Conservation (phyloP, 306 rosid species). For the Castanea mollissima region DNA sequence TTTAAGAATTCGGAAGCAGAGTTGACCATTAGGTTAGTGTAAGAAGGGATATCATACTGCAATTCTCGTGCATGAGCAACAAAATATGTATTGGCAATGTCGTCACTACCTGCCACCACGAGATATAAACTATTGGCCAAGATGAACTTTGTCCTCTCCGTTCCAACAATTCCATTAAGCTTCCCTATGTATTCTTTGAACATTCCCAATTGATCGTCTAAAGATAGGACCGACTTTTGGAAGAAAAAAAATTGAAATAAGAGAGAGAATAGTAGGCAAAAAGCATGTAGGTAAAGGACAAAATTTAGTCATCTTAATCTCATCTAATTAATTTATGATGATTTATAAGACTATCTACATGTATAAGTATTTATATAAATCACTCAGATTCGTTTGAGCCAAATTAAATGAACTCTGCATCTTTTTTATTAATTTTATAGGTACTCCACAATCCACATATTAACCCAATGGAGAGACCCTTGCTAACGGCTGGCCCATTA, state of each 20-base stretch:
- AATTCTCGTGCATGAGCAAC: conserved; percentile 34
- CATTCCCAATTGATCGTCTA: conserved; percentile 42
- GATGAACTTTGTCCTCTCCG: conserved; percentile 45
- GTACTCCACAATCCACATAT: too few relatives aligned
- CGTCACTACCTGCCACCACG: conserved; percentile 75
- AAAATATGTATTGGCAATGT: conserved; percentile 73
- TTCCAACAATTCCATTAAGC: conserved; percentile 51
- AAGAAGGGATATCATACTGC: conserved; percentile 60
- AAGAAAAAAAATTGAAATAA: background rate
- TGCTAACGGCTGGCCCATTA: too few relatives aligned
- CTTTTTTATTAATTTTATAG: too few relatives aligned
- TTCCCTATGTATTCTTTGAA: conserved; percentile 61
- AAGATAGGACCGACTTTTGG: conserved; percentile 44
- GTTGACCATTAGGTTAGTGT: conserved; percentile 57
- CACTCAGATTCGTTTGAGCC: too few relatives aligned
- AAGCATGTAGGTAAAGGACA: background rate
- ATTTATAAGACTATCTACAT: too few relatives aligned
- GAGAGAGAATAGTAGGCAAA: background rate
- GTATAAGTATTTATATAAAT: too few relatives aligned
- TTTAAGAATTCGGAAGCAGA: conserved; percentile 47
- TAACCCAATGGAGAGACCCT: too few relatives aligned
- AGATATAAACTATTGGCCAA: conserved; percentile 43
- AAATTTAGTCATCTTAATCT: too few relatives aligned
- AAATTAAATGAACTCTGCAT: too few relatives aligned
- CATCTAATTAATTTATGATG: too few relatives aligned